Evolutionary conservation across 202 grass and related monocot species (phyloP), one percentile per base, ranked within the genome.

Genomic region (Panicum virgatum): DNA sequence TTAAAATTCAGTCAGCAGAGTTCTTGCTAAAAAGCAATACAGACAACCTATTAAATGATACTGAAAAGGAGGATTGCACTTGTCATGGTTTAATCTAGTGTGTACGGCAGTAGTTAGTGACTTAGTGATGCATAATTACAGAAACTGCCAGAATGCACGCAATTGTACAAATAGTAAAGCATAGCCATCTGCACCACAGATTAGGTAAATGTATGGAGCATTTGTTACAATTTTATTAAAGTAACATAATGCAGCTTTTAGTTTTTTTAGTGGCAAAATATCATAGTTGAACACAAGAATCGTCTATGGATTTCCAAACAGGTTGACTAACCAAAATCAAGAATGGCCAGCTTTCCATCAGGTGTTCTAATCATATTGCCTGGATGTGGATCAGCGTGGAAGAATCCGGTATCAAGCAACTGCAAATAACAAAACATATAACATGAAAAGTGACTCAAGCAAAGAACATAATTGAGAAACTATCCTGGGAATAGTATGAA

Each of bases 311-410:
- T 18, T 73, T 54, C 12, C 30, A 61, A 39, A 46, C 60, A 62
- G 68, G 15, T 64, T 78, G 46, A 47, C 89, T 88, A 84, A 98
- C 96, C 96, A 82, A 98, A 98, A 91, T 98, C 96, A 86, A 98
- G 90, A 91, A 98, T 98, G 26, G 92, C 92, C 65, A 98, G 69
- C 73, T 98, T 98, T 84, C 96, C 96, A 75, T 98, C 96, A 62
- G 89, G 90, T 72, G 96, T 98, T 75, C 92, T 90, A 81, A 98
- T 98, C 96, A 98, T 98, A 88, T 95, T 98, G 40, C 96, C 92
- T 50, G 96, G 96, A 85, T 98, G 96, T 70, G 96, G 96, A 84
- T 98, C 96, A 47, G 96, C 96, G 39, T 98, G 96, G 79, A 98
- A 98, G 83, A 98, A 95, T 45, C 96, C 96, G 66, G 96, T 98